phyloP scores from a whole-genome alignment of 805 yeast species.

The Grigorovia jiainica region DNA sequence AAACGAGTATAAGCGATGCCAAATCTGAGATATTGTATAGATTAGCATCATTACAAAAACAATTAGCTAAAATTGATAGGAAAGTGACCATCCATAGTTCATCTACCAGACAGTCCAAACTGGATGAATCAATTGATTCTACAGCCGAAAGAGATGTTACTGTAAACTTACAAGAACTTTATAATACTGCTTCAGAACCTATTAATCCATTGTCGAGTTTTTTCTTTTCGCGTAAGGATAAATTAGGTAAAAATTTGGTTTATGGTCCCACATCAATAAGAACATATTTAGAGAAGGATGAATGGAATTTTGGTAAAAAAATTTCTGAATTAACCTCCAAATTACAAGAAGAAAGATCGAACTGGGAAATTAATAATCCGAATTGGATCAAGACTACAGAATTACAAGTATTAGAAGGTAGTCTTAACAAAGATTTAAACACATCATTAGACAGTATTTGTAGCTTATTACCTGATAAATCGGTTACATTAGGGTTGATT shows the following conservation, averaged over 20 bases:
- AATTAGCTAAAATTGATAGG: no score
- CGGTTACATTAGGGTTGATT: slow-evolving; percentile 6
- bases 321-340: slow-evolving; percentile 16
- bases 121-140: no score
- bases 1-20: no score
- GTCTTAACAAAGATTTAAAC: not conserved
- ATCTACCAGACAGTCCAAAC: no score
- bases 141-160: not conserved
- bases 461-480: slow-evolving; percentile 14
- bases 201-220: slow-evolving; percentile 4
- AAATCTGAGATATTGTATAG: no score
- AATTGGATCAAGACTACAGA: slow-evolving; percentile 14
- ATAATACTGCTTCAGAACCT: not conserved
- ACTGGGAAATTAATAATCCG: slow-evolving; percentile 11
- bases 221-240: not conserved
- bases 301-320: slow-evolving; percentile 13
- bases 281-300: slow-evolving; percentile 10
- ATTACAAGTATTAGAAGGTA: slow-evolving; percentile 1
- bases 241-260: slow-evolving; percentile 13
- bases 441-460: not conserved
- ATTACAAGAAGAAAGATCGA: slow-evolving; percentile 17
- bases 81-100: no score
- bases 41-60: no score
- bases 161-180: not conserved
- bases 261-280: slow-evolving; percentile 27